phyloP scores from a whole-genome alignment of 78 protist genomes.

The Dictyostelium discoideum region dicty_2.7 NC_007089.4:4232001-4232500 shows the following conservation, averaged over 20 bases:
- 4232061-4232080: background rate
- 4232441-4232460: background rate
- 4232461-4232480: background rate
- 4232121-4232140: background rate
- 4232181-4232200: background rate
- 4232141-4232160: conserved; percentile 14
- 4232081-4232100: background rate
- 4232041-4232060: conserved; percentile 30
- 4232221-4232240: conserved; percentile 19
- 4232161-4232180: background rate
- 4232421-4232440: background rate
- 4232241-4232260: background rate
- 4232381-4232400: background rate
- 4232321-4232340: background rate
- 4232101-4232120: background rate
- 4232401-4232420: conserved; percentile 27
- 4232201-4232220: conserved; percentile 29
- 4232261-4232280: background rate
- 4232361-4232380: conserved; percentile 22
- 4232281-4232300: background rate
- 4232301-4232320: background rate
- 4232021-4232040: background rate
- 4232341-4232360: conserved; percentile 57
- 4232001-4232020: background rate
- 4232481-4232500: background rate